Percentiles rank a stretch among this genome's conserved stretches.
These are phyloP conservation scores for Pezicula neosporulosa DNA, from an alignment of 2,329 filamentous ascomycete genomes.

Conservation along the genomic window DNA sequence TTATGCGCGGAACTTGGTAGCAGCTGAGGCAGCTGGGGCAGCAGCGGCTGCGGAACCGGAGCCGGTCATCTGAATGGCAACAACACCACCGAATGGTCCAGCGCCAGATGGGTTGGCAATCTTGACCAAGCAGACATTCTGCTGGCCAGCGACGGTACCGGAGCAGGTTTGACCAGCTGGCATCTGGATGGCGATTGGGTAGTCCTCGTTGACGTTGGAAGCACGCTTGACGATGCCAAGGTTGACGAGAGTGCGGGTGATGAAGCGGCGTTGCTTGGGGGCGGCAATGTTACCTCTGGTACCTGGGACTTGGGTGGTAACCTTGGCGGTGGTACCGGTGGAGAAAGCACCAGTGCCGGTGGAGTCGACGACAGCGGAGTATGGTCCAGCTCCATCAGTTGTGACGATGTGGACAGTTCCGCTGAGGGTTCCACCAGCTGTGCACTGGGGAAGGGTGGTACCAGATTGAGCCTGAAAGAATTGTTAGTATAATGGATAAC, in stretches of 20 bases:
- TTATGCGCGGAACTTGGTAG: neutral
- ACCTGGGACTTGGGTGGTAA: conserved; percentile 51
- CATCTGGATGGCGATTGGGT: conserved; percentile 35
- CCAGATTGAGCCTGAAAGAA: conserved; percentile 42
- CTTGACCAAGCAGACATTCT: conserved; percentile 59
- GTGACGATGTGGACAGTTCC: conserved; percentile 69
- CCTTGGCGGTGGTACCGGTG: conserved; percentile 49
- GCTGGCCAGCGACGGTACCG: conserved; percentile 55
- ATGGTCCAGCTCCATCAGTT: conserved; percentile 56
- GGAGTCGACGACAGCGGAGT: conserved; percentile 58
- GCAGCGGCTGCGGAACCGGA: conserved; percentile 4
- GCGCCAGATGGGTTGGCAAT: conserved; percentile 59
- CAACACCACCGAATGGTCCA: conserved; percentile 60
- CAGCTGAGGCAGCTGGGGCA: neutral
- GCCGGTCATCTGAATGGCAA: conserved; percentile 46
- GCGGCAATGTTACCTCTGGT: conserved; percentile 31
- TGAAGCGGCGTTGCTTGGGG: conserved; percentile 20
- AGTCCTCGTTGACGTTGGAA: conserved; percentile 33
- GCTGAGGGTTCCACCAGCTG: conserved; percentile 49
- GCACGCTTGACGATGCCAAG: conserved; percentile 28
- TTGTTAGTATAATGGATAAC: too few species aligned
- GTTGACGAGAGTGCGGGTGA: conserved; percentile 21
- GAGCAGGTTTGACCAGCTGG: conserved; percentile 52
- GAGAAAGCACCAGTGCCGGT: conserved; percentile 49
- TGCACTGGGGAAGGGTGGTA: conserved; percentile 54